phyloP scores from a whole-genome alignment of 164 flowering plant genomes.

The Annona cherimola region DNA sequence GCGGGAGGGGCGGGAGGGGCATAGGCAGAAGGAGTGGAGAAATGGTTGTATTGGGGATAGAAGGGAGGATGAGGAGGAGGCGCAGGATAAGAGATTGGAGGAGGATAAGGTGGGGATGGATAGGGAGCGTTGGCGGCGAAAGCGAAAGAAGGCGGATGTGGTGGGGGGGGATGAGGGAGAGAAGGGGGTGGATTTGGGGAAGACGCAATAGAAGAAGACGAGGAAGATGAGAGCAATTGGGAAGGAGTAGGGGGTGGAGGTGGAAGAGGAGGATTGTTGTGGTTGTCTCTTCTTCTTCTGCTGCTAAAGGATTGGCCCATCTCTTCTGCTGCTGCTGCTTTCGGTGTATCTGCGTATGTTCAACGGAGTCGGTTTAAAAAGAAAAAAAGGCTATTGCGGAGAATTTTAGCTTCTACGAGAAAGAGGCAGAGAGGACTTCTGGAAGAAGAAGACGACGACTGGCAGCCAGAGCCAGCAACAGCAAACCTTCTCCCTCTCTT shows the following conservation, averaged over 20 bases:
- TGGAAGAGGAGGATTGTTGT: conserved; percentile 6
- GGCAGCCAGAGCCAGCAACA: no score
- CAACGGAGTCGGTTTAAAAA: not conserved
- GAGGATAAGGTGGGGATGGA: conserved; percentile 23
- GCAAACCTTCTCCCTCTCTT: not conserved
- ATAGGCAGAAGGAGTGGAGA: conserved; percentile 6
- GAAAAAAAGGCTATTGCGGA: not conserved
- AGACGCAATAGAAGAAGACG: conserved; percentile 7
- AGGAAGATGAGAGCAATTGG: conserved; percentile 1
- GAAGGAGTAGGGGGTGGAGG: conserved; percentile 6
- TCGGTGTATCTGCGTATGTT: not conserved
- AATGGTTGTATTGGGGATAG: conserved; percentile 3
- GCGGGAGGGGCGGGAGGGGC: conserved; percentile 18
- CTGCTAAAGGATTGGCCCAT: conserved; percentile 61
- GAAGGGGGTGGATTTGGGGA: conserved; percentile 15
- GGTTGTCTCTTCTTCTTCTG: conserved; percentile 28
- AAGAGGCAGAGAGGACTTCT: not conserved
- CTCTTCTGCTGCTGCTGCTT: not conserved
- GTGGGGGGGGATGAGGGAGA: conserved; percentile 4
- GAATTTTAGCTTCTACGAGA: not conserved
- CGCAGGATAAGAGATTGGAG: conserved; percentile 13
- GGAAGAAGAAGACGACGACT: not conserved
- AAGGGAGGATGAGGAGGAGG: conserved; percentile 11
- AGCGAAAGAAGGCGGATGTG: conserved; percentile 9
- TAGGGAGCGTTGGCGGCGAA: conserved; percentile 26